phyloP scores from a whole-genome alignment of 2,329 filamentous ascomycete genomes.

The Pseudohalonectria lignicola region DNA sequence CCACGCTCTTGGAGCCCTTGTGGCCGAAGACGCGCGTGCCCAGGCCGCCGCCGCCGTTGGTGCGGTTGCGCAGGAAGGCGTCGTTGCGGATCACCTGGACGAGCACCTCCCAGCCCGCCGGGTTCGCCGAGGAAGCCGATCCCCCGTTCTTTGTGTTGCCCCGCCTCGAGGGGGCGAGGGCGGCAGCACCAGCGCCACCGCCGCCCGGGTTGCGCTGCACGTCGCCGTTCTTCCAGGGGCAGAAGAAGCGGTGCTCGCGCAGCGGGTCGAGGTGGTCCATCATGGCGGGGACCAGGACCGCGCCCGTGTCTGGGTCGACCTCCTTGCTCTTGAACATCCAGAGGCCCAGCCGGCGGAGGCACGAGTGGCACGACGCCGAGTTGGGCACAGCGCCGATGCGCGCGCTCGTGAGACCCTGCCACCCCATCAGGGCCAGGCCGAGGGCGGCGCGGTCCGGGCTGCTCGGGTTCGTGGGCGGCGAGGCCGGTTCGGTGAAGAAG shows the following conservation, averaged over 20 bases:
- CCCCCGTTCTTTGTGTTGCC: slow-evolving; percentile 12
- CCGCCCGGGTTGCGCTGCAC: slow-evolving; percentile 44
- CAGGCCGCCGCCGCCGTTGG: slow-evolving; percentile 15
- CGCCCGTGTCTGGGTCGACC: slow-evolving; percentile 39
- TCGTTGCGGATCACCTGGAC: slow-evolving; percentile 47
- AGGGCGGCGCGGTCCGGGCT: slow-evolving; percentile 51
- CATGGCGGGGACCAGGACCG: slow-evolving; percentile 44
- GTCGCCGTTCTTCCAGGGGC: slow-evolving; percentile 61
- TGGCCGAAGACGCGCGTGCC: slow-evolving; percentile 10
- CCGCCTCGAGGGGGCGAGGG: no score
- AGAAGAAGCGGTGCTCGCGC: slow-evolving; percentile 71
- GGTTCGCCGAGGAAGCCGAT: slow-evolving; percentile 20
- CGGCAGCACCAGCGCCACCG: no score
- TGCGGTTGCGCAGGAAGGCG: slow-evolving; percentile 34
- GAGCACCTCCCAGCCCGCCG: slow-evolving; percentile 45
- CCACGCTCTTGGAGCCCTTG: slow-evolving; percentile 4
- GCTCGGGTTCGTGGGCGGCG: slow-evolving; percentile 15
- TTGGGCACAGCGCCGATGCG: slow-evolving; percentile 53
- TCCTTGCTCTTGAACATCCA: slow-evolving; percentile 86
- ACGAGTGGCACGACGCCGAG: slow-evolving; percentile 71
- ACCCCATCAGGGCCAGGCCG: slow-evolving; percentile 60
- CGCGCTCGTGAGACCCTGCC: slow-evolving; percentile 53
- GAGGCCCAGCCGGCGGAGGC: slow-evolving; percentile 76
- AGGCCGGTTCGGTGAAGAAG: slow-evolving; percentile 40
- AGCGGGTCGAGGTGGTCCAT: slow-evolving; percentile 59